A percentile compares a stretch with the other conserved stretches of the same genome.
Evolutionary conservation across 1,284 basidiomycete genomes (phyloP).

Genomic region (Cystobasidium sp.): DNA sequence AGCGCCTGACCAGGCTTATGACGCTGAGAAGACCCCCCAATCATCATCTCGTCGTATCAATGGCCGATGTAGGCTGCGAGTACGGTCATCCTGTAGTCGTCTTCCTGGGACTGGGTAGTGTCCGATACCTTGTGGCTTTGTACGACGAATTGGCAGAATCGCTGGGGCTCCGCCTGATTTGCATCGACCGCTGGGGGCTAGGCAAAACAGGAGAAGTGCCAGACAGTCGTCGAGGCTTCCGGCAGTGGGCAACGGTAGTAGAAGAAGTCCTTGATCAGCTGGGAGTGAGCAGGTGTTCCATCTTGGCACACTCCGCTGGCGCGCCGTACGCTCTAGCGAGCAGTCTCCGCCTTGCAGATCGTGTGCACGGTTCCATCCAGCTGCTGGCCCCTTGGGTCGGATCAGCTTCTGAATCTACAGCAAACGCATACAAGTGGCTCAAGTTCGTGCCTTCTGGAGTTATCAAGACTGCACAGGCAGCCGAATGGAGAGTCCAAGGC

Average conservation of each 20-base stretch:
- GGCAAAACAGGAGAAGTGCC: conserved; percentile 77
- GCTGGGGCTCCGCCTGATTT: conserved; percentile 83
- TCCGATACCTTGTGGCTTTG: conserved; percentile 88
- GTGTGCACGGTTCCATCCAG: conserved; percentile 82
- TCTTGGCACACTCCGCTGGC: conserved; percentile 96
- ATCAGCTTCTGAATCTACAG: conserved; percentile 43
- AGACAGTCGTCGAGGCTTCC: conserved; percentile 71
- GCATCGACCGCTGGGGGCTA: conserved; percentile 95
- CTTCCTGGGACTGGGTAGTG: conserved; percentile 90
- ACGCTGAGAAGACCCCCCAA: conserved; percentile 77
- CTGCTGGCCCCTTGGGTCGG: conserved; percentile 92
- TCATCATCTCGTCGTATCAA: conserved; percentile 73
- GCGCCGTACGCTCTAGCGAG: conserved; percentile 91
- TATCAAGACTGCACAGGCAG: conserved; percentile 91
- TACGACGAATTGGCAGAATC: conserved; percentile 95
- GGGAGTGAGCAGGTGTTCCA: conserved; percentile 75
- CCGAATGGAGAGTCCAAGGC: conserved; percentile 93
- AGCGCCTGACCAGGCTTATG: conserved; percentile 79
- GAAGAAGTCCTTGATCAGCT: conserved; percentile 84
- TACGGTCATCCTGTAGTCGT: conserved; percentile 83
- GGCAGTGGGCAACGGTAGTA: conserved; percentile 88
- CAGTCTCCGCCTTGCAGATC: conserved; percentile 65
- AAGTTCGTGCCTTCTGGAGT: conserved; percentile 93
- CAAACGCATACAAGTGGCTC: conserved; percentile 81
- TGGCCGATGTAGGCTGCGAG: conserved; percentile 84